phyloP scores from a whole-genome alignment of 805 yeast genomes.

The Metschnikowia koreensis region DNA sequence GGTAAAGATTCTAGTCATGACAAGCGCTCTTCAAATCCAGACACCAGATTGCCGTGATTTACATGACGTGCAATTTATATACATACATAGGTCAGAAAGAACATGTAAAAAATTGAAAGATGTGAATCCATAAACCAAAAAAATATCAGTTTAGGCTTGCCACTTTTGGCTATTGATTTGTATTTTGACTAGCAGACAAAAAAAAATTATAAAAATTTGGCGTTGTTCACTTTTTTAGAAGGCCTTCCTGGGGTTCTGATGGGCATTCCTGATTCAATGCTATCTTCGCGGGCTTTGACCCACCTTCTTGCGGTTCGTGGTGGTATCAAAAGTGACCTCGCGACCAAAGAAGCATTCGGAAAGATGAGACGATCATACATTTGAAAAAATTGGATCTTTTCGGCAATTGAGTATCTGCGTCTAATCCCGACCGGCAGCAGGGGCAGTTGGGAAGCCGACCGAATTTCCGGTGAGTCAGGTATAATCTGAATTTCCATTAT shows the following conservation, averaged over 20 bases:
- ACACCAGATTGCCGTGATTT: slow-evolving; percentile 3
- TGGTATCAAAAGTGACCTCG: background rate
- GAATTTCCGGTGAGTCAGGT: background rate
- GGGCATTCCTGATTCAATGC: background rate
- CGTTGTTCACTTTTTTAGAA: background rate
- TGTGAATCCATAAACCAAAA: no score
- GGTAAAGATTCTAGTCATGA: background rate
- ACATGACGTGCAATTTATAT: background rate
- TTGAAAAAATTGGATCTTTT: background rate
- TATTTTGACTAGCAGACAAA: no score
- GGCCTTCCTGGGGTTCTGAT: background rate
- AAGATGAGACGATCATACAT: background rate
- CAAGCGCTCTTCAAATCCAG: background rate
- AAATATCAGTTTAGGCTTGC: no score
- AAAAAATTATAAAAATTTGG: no score
- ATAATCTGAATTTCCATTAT: background rate
- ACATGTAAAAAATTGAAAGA: no score
- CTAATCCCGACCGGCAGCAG: background rate
- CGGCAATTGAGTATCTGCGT: background rate
- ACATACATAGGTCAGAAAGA: background rate
- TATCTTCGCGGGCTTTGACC: background rate
- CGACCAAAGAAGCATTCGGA: background rate
- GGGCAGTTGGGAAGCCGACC: background rate
- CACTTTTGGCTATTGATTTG: no score
- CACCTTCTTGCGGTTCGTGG: background rate